Evolutionary conservation across 140 eudicot species (phyloP).

Genomic region (Flaveria floridana): DNA sequence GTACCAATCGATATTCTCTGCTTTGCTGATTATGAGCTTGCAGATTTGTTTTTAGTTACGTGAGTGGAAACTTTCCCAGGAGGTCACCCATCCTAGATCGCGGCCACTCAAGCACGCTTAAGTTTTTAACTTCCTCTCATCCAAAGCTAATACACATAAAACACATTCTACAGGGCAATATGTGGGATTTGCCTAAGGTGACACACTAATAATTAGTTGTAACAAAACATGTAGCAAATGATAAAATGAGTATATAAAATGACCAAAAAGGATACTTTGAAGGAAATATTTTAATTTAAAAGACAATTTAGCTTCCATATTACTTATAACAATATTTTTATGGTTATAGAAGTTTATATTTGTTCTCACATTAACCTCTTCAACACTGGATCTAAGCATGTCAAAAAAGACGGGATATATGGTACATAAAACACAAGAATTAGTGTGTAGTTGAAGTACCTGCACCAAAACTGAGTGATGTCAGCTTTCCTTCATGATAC

Average conservation of each 20-base stretch:
- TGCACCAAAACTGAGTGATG: constrained; percentile 66
- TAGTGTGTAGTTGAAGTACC: constrained; percentile 44
- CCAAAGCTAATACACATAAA: neutral
- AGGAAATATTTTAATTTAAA: neutral
- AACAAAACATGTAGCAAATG: neutral
- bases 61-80: neutral
- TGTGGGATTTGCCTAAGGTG: neutral
- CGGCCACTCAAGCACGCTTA: neutral
- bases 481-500: constrained; percentile 73
- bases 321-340: neutral
- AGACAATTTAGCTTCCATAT: neutral
- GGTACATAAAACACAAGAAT: constrained; percentile 9
- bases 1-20: neutral
- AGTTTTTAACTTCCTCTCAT: neutral
- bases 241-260: neutral
- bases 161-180: neutral
- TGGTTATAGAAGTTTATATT: too few relatives aligned
- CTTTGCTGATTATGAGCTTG: neutral
- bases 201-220: neutral
- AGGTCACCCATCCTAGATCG: neutral
- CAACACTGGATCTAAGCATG: neutral
- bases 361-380: neutral
- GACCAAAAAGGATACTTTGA: neutral
- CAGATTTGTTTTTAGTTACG: neutral
- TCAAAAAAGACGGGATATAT: neutral